Conservation (phyloP, 176 grass and related monocot species). For the Miscanthus lutarioriparius region DNA sequence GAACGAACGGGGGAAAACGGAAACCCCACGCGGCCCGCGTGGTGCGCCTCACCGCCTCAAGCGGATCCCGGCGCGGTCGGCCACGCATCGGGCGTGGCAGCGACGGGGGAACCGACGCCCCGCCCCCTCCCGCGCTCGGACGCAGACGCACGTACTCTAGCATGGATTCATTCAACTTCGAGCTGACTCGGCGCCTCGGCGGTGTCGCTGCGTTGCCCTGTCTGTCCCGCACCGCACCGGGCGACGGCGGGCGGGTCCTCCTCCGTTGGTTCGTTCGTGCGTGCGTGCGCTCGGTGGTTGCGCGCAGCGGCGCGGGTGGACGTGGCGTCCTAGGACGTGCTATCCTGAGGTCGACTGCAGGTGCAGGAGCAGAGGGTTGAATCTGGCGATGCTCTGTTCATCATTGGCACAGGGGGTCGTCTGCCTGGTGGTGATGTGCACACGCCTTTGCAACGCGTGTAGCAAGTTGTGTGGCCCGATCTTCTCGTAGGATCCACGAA, state of each 20-base stretch:
- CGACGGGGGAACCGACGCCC: slow-evolving; percentile 35
- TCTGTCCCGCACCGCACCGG: not conserved
- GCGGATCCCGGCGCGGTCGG: not conserved
- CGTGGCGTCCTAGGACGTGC: too few species aligned
- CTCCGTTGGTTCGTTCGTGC: not conserved
- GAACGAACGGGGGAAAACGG: not conserved
- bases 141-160: not conserved
- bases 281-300: slow-evolving; percentile 27
- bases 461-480: too few species aligned
- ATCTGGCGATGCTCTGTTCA: not conserved
- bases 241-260: not conserved
- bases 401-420: not conserved
- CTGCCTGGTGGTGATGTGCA: too few species aligned
- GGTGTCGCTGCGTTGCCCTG: slow-evolving; percentile 15
- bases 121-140: not conserved
- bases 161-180: not conserved
- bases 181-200: slow-evolving; percentile 5
- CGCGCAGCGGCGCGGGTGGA: not conserved
- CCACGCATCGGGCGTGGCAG: slow-evolving; percentile 4
- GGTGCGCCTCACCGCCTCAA: slow-evolving; percentile 12
- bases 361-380: too few species aligned
- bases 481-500: too few species aligned
- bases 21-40: not conserved
- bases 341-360: not conserved
- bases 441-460: too few species aligned